Percentiles rank a stretch among this genome's conserved stretches.
Conservation (phyloP, 164 flowering plant species). For the Stephania yunnanensis region DNA sequence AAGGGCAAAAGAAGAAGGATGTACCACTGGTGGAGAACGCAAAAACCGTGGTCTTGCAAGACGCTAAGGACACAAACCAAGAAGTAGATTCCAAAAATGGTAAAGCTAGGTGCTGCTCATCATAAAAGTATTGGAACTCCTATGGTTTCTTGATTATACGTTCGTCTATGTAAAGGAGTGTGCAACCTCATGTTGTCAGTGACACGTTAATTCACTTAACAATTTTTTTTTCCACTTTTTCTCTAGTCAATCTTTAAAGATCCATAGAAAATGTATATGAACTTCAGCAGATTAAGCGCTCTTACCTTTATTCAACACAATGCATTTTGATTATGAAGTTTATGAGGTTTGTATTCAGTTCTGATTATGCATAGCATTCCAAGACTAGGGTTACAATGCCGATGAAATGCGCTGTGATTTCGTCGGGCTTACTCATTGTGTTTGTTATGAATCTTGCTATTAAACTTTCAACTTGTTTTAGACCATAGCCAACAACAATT, state of each 20-base stretch:
- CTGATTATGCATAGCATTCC: too few species aligned
- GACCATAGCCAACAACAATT: too few species aligned
- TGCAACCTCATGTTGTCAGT: slow-evolving; percentile 12
- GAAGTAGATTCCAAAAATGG: slow-evolving; percentile 21
- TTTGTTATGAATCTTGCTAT: too few species aligned
- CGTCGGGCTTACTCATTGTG: too few species aligned
- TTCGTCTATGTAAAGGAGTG: slow-evolving; percentile 14
- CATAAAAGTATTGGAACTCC: slow-evolving; percentile 1
- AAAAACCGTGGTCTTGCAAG: slow-evolving; percentile 47
- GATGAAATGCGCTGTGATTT: too few species aligned
- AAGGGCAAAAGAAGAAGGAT: slow-evolving; percentile 50
- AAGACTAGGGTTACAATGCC: too few species aligned
- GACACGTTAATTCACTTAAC: background rate
- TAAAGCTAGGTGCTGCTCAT: slow-evolving; percentile 33
- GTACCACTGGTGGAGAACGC: slow-evolving; percentile 31
- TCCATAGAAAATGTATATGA: slow-evolving; percentile 8
- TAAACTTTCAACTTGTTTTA: too few species aligned
- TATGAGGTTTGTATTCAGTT: too few species aligned
- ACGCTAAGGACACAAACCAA: slow-evolving; percentile 9
- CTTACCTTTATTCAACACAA: background rate
- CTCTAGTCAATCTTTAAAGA: background rate
- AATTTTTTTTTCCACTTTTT: background rate
- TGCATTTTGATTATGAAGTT: too few species aligned
- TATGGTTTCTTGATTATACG: background rate
- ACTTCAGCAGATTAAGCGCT: slow-evolving; percentile 1